Conservation (phyloP, 495 filamentous ascomycete genomes). For the Hypoxylon trugodes region DNA sequence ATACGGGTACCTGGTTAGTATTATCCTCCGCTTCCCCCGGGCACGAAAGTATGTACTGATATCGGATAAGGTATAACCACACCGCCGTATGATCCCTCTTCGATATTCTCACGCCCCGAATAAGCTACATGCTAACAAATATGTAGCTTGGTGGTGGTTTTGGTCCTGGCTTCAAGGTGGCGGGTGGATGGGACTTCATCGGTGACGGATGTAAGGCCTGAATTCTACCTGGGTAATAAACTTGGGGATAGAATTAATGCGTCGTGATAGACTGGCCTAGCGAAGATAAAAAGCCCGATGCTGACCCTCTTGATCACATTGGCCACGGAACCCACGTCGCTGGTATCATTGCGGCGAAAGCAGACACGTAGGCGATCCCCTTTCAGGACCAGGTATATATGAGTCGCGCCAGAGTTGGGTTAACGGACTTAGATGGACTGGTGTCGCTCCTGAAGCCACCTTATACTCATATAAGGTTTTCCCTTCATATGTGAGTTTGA, state of each 20-base stretch:
- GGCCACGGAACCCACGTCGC: conserved; percentile 55
- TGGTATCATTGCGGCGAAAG: conserved; percentile 54
- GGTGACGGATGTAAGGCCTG: conserved; percentile 36
- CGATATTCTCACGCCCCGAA: neutral
- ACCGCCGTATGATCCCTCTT: neutral
- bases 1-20: conserved; percentile 52
- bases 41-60: neutral
- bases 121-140: neutral
- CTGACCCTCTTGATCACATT: conserved; percentile 48
- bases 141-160: conserved; percentile 50
- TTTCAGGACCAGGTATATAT: no score
- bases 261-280: conserved; percentile 12
- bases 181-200: conserved; percentile 49
- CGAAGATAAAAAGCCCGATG: conserved; percentile 33
- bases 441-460: conserved; percentile 57
- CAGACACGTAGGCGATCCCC: conserved; percentile 16
- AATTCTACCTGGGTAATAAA: neutral
- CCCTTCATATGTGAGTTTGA: conserved; percentile 24
- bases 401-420: no score
- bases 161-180: conserved; percentile 51
- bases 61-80: conserved; percentile 32
- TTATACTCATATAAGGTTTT: conserved; percentile 55
- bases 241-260: neutral
- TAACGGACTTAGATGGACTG: conserved; percentile 50
- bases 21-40: conserved; percentile 21